Percentiles rank a stretch among this genome's conserved stretches.
These are phyloP conservation scores for Kwoniella dejecticola DNA, from an alignment of 768 basidiomycete genomes.

Conservation along the genomic window DNA sequence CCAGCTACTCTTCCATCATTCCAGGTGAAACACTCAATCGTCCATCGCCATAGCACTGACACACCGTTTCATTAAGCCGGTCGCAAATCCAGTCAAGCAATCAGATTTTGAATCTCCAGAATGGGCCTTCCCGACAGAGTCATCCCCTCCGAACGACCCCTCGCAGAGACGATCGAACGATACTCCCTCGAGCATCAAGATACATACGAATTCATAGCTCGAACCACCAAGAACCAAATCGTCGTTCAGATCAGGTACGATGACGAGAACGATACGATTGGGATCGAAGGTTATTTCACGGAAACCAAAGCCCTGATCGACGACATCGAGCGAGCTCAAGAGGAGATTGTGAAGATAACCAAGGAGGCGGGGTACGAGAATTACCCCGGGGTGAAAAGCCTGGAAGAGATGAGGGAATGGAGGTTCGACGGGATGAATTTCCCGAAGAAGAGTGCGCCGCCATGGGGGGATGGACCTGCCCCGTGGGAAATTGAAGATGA, in stretches of 20 bases:
- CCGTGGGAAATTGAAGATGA: slow-evolving; percentile 5
- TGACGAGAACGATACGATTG: background rate
- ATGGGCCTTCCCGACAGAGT: background rate
- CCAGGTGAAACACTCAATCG: no score
- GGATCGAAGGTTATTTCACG: slow-evolving; percentile 6
- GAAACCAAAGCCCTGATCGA: background rate
- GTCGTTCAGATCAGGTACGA: background rate
- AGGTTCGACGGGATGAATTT: background rate
- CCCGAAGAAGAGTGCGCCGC: background rate
- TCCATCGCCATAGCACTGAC: no score
- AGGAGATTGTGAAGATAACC: background rate
- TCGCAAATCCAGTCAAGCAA: background rate
- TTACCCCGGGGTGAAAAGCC: background rate
- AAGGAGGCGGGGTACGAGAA: background rate
- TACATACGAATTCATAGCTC: slow-evolving; percentile 6
- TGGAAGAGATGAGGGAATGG: slow-evolving; percentile 1
- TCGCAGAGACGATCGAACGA: background rate
- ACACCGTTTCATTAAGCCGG: no score
- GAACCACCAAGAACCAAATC: background rate
- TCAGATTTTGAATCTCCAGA: background rate
- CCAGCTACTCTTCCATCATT: no score
- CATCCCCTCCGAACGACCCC: background rate
- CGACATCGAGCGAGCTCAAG: background rate
- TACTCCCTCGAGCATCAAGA: background rate
- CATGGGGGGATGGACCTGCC: background rate